Base-by-base conservation (phyloP, 805 yeast genomes). In the Saccharomycopsis sp. region DNA sequence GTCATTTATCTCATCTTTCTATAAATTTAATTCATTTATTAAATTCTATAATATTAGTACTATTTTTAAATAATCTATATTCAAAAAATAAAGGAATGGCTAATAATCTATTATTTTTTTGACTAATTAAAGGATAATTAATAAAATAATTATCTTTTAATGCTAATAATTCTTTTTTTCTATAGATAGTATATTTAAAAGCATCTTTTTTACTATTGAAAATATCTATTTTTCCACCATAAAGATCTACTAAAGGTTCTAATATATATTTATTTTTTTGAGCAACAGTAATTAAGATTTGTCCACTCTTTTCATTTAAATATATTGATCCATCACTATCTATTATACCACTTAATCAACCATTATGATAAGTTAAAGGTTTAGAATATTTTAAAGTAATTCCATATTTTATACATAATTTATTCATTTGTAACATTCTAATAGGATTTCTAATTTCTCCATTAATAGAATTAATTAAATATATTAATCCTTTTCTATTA, bases 361-460 rank as follows among this genome's bases (percentile, higher is more conserved):
- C 36, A 37, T 30, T 37, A n/a, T 37, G 4, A 30, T 13, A 37
- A 20, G 40, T 33, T 27, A 37, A 37, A 12, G 36, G 25, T 17
- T 29, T 29, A 19, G 40, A 36, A 28, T 27, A 29, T 17, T 12
- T 29, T 19, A 37, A 30, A 18, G 29, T 15, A 18, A 37, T 30
- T 9, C 30, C 20, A 37, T 18, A 37, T 37, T 34, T 34, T 12
- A 21, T 12, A 26, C 41, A 37, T 37, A 37, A 31, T 31, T 39
- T 39, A 36, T 39, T 39, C 32, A 39, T n/a, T 39, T 39, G 42
- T 6, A 39, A 8, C 20, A 39, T 9, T 39, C 40, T 39, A 14
- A 2, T 10, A 36, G 42, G 42, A 39, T 39, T 34, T 39, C 42
- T 39, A 21, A 39, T 21, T 36, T 12, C 5, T 10, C 42, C 42